Percentiles rank a stretch among this genome's conserved stretches.
Conservation (phyloP, 768 basidiomycete genomes). For the Tremella mesenterica region DNA sequence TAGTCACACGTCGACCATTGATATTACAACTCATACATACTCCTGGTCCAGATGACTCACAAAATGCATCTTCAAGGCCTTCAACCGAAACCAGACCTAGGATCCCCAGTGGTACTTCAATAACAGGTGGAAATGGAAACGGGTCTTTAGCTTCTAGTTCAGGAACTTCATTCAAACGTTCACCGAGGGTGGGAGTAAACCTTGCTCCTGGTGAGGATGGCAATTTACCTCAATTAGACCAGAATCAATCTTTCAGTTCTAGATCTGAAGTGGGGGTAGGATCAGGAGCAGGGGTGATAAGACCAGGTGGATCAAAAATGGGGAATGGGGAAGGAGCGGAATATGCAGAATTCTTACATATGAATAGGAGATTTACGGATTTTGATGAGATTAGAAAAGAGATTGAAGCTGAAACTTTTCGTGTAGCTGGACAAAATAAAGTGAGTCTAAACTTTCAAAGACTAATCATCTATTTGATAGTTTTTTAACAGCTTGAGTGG, state of each 20-base stretch:
- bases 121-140: not conserved
- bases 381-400: conserved; percentile 88
- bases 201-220: conserved; percentile 1
- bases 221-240: conserved; percentile 19
- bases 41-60: conserved; percentile 54
- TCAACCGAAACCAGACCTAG: not conserved
- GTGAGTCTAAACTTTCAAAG: conserved; percentile 15
- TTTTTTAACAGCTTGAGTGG: not conserved
- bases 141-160: not conserved
- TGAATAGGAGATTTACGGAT: conserved; percentile 94
- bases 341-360: conserved; percentile 95
- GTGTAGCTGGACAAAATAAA: conserved; percentile 98
- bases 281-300: conserved; percentile 32
- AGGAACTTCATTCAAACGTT: conserved; percentile 3
- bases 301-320: conserved; percentile 30
- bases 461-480: not conserved
- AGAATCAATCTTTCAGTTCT: conserved; percentile 14
- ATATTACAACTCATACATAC: conserved; percentile 94
- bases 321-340: conserved; percentile 49
- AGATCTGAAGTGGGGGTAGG: no score
- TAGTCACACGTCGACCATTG: conserved; percentile 90
- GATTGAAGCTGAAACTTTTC: conserved; percentile 94
- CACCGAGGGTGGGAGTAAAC: conserved; percentile 16
- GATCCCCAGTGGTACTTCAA: not conserved
- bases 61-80: conserved; percentile 21